Evolutionary conservation across 306 rosid species (phyloP).

Genomic region (Arachis stenosperma): DNA sequence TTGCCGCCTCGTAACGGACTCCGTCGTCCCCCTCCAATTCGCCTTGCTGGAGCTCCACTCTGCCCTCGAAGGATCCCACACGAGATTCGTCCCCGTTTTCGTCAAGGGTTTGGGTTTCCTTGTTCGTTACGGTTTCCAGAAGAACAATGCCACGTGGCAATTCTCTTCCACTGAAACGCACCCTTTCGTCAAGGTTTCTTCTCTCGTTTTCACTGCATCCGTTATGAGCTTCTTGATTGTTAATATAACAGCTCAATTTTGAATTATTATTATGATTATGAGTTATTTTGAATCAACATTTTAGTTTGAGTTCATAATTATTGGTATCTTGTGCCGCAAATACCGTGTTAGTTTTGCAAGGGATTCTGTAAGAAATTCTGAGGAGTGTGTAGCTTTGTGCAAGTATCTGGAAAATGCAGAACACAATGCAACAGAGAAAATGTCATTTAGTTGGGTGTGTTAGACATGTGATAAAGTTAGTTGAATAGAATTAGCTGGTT

Average conservation of each 20-base stretch:
- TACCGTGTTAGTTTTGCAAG: neutral
- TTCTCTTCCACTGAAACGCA: slow-evolving; percentile 54
- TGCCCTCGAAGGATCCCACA: slow-evolving; percentile 70
- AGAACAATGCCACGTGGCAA: slow-evolving; percentile 49
- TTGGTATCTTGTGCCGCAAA: neutral
- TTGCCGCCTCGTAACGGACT: slow-evolving; percentile 72
- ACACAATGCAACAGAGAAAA: neutral
- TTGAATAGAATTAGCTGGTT: no score
- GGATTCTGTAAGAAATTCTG: neutral
- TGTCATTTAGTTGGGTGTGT: slow-evolving; percentile 11
- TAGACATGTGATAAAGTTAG: neutral
- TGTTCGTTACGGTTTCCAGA: slow-evolving; percentile 63
- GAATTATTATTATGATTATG: no score
- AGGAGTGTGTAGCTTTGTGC: slow-evolving; percentile 7
- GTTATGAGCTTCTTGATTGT: neutral
- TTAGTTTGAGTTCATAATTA: neutral
- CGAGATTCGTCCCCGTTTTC: slow-evolving; percentile 58
- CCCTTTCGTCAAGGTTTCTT: slow-evolving; percentile 72
- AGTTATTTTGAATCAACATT: no score
- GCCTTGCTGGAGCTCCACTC: slow-evolving; percentile 81
- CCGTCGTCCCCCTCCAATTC: slow-evolving; percentile 47
- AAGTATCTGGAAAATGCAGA: slow-evolving; percentile 14
- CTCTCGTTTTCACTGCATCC: neutral
- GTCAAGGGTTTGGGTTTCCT: slow-evolving; percentile 82
- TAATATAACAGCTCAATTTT: no score